Conservation (phyloP, 768 basidiomycete genomes). For the Russula sp. region DNA sequence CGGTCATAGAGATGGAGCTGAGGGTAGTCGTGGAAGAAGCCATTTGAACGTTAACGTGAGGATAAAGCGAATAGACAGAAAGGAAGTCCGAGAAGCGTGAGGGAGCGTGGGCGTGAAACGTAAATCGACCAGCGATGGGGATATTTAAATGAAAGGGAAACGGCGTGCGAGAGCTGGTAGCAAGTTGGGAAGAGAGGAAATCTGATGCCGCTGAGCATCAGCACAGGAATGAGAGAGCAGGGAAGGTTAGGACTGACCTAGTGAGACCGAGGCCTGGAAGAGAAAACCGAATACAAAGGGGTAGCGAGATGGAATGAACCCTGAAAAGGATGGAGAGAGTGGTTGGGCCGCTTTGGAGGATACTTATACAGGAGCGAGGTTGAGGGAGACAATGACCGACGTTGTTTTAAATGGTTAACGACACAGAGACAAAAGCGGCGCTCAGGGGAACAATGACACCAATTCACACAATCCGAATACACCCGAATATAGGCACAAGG, state of each 20-base stretch:
- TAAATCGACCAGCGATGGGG: constrained; percentile 33
- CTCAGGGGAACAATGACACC: constrained; percentile 30
- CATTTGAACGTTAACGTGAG: constrained; percentile 23
- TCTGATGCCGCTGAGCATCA: constrained; percentile 7
- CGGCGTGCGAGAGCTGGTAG: constrained; percentile 33
- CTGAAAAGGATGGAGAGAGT: constrained; percentile 19
- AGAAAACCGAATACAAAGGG: constrained; percentile 22
- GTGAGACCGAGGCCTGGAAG: constrained; percentile 16
- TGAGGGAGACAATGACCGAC: constrained; percentile 35
- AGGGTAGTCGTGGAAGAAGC: constrained; percentile 38
- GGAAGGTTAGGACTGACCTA: not conserved
- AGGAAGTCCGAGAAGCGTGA: constrained; percentile 31
- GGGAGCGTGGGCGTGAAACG: constrained; percentile 40
- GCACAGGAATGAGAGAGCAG: not conserved
- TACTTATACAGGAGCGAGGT: constrained; percentile 36
- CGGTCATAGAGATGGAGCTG: constrained; percentile 54
- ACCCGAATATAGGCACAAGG: constrained; percentile 31
- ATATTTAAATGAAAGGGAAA: constrained; percentile 29
- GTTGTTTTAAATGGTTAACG: constrained; percentile 30
- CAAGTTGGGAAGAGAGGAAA: constrained; percentile 25
- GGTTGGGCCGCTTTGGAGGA: not conserved
- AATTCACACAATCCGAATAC: no score
- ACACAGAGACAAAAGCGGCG: constrained; percentile 36
- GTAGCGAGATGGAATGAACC: constrained; percentile 12
- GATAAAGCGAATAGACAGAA: constrained; percentile 25